Percentiles rank a stretch among this genome's conserved stretches.
Evolutionary conservation across 345 rosid species (phyloP).

Genomic region (Punica granatum): DNA sequence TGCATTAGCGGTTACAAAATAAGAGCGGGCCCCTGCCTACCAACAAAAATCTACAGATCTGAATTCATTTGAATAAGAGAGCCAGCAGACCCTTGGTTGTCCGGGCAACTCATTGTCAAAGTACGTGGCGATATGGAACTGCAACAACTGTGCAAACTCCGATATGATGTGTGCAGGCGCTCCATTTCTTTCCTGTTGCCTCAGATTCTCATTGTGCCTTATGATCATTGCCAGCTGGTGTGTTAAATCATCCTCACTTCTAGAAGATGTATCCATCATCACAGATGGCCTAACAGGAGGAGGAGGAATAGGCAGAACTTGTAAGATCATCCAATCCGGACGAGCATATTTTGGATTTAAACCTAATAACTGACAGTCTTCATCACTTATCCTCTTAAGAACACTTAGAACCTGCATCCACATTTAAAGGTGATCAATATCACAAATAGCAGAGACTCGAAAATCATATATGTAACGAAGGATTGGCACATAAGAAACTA

Average conservation of each 20-base stretch:
- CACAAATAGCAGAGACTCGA: not conserved
- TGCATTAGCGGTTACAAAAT: not conserved
- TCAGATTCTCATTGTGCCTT: constrained; percentile 85
- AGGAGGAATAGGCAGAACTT: constrained; percentile 97
- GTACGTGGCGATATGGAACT: constrained; percentile 90
- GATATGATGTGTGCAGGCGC: constrained; percentile 97
- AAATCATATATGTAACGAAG: not conserved
- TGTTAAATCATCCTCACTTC: constrained; percentile 97
- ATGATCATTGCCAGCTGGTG: constrained; percentile 93
- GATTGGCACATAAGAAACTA: not conserved
- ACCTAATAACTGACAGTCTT: constrained; percentile 78
- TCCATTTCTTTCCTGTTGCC: constrained; percentile 86
- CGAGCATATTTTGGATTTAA: constrained; percentile 95
- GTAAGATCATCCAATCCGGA: constrained; percentile 98
- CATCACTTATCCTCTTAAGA: constrained; percentile 90
- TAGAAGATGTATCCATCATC: constrained; percentile 88
- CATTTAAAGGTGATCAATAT: not conserved
- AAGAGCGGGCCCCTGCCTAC: not conserved
- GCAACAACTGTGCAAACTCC: constrained; percentile 88
- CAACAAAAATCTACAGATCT: not conserved
- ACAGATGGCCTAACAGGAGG: constrained; percentile 99
- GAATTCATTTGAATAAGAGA: not conserved
- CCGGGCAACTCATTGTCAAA: constrained; percentile 98
- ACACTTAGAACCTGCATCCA: constrained; percentile 67
- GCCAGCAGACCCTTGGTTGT: constrained; percentile 78